Evolutionary conservation across 192 early-diverging fungal species (phyloP).

Genomic region (Backusella macrospora): DNA sequence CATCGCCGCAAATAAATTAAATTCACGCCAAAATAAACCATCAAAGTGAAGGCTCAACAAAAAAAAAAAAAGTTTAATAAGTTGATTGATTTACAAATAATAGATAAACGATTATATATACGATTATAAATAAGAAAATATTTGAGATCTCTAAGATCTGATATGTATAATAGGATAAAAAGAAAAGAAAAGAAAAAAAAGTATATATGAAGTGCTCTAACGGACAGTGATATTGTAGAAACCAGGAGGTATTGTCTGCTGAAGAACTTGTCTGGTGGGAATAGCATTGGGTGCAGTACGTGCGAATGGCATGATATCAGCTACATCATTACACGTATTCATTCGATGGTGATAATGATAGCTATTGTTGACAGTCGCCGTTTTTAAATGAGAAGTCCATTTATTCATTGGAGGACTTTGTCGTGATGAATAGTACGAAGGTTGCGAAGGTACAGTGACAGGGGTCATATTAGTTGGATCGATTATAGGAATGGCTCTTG

Average conservation of each 20-base stretch:
- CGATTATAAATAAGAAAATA: constrained; percentile 3
- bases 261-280: constrained; percentile 5
- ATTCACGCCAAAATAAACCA: neutral
- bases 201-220: neutral
- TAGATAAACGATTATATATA: neutral
- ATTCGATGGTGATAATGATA: neutral
- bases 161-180: constrained; percentile 5
- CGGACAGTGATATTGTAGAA: constrained; percentile 13
- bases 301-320: constrained; percentile 10
- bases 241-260: constrained; percentile 22
- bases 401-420: constrained; percentile 1
- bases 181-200: neutral
- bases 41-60: neutral
- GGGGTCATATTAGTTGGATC: constrained; percentile 51
- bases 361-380: neutral
- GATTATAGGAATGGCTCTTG: constrained; percentile 52
- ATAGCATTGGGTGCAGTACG: neutral
- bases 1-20: constrained; percentile 15
- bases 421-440: constrained; percentile 3
- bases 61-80: neutral
- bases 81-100: neutral
- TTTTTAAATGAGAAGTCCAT: neutral
- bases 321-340: neutral
- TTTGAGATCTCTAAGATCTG: constrained; percentile 12
- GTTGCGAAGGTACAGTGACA: constrained; percentile 34